A percentile compares a stretch with the other conserved stretches of the same genome.
These are phyloP conservation scores for Neurospora sp. DNA, from an alignment of 495 filamentous ascomycete genomes.

Conservation along the genomic window DNA sequence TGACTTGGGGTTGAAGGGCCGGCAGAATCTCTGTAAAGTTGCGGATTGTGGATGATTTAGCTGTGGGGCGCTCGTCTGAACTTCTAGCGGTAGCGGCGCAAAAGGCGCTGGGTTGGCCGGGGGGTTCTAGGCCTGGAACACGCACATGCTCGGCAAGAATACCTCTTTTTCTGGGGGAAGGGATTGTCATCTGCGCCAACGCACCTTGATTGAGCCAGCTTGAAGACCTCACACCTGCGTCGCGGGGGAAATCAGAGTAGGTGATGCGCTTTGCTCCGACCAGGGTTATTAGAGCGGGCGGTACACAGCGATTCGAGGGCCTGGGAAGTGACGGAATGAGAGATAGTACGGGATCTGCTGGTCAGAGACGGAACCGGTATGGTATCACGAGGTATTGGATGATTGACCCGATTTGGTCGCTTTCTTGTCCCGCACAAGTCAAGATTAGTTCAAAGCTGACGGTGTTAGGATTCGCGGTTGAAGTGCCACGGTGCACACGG, in stretches of 20 bases:
- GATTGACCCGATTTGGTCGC: background rate
- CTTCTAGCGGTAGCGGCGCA: background rate
- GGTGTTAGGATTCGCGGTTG: background rate
- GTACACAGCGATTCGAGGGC: background rate
- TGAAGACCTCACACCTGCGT: background rate
- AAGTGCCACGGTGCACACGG: background rate
- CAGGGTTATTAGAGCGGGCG: background rate
- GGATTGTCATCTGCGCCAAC: background rate
- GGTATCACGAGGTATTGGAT: background rate
- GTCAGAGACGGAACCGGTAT: background rate
- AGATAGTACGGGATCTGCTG: background rate
- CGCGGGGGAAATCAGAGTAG: background rate
- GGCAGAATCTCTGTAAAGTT: background rate
- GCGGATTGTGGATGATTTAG: background rate
- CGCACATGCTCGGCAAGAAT: background rate
- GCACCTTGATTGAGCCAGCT: background rate
- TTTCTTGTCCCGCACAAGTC: background rate
- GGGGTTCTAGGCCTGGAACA: background rate
- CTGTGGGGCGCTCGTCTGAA: constrained; percentile 1
- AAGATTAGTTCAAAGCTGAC: background rate
- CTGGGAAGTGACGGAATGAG: background rate
- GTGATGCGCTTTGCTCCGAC: background rate
- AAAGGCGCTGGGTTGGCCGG: background rate
- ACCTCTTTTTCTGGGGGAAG: background rate
- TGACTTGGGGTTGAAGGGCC: background rate